phyloP scores from a whole-genome alignment of 495 filamentous ascomycete genomes.

The Hypomontagnella submonticulosa region DNA sequence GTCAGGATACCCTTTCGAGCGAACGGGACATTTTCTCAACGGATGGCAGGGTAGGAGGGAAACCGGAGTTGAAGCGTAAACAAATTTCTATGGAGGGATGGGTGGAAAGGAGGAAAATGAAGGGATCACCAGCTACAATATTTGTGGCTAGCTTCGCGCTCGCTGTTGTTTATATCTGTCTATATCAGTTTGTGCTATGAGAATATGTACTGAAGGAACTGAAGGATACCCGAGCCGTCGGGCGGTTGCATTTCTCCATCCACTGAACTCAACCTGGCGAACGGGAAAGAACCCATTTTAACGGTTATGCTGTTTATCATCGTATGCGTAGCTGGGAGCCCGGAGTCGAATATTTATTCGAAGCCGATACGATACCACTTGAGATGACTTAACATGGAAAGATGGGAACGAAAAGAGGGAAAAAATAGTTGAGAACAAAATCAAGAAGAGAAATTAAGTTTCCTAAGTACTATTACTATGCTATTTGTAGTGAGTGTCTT shows the following conservation, averaged over 20 bases:
- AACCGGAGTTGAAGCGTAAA: slow-evolving; percentile 26
- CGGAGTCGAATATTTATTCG: slow-evolving; percentile 1
- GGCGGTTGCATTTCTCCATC: not conserved
- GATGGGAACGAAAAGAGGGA: not conserved
- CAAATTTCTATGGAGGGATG: slow-evolving; percentile 4
- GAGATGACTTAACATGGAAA: slow-evolving; percentile 3
- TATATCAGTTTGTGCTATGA: slow-evolving; percentile 15
- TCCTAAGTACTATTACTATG: too few species aligned
- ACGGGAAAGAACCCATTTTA: too few species aligned
- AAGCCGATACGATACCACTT: slow-evolving; percentile 13
- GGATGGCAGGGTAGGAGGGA: not conserved
- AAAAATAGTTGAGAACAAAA: not conserved
- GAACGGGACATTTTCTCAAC: slow-evolving; percentile 34
- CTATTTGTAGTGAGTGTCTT: too few species aligned
- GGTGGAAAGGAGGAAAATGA: slow-evolving; percentile 4
- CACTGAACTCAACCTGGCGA: too few species aligned
- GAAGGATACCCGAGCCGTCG: slow-evolving; percentile 4
- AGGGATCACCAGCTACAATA: slow-evolving; percentile 9
- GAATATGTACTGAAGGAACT: not conserved
- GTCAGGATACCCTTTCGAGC: slow-evolving; percentile 18
- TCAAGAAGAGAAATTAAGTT: not conserved
- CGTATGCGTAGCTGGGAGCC: slow-evolving; percentile 16
- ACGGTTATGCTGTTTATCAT: not conserved
- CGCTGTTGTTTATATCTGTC: slow-evolving; percentile 33
- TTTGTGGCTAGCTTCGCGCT: slow-evolving; percentile 21